Percentiles rank a stretch among this genome's conserved stretches.
Conservation (phyloP, 495 filamentous ascomycete species). For the Aspergillus bridgeri region DNA sequence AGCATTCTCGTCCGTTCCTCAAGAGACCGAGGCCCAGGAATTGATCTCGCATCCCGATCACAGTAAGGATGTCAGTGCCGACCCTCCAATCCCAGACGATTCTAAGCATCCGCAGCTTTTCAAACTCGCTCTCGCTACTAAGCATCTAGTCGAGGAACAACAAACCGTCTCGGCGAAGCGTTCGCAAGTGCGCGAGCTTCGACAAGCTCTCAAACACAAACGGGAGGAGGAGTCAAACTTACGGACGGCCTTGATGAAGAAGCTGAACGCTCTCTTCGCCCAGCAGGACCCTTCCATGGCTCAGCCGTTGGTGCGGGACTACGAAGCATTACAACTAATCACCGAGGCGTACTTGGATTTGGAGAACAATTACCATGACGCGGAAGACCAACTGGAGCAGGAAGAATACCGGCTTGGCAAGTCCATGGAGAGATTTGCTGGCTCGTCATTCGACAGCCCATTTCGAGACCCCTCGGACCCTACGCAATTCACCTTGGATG, state of each 20-base stretch:
- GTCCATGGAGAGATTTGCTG: slow-evolving; percentile 17
- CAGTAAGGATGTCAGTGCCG: not conserved
- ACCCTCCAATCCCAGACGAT: not conserved
- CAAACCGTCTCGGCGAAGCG: slow-evolving; percentile 17
- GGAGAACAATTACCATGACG: slow-evolving; percentile 24
- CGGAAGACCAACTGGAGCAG: slow-evolving; percentile 26
- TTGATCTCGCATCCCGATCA: not conserved
- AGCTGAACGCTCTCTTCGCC: slow-evolving; percentile 17
- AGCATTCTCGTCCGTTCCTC: not conserved
- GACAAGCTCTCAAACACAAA: slow-evolving; percentile 12
- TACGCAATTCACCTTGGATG: not conserved
- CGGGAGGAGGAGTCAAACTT: slow-evolving; percentile 17
- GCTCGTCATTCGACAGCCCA: not conserved
- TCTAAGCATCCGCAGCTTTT: slow-evolving; percentile 3
- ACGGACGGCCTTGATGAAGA: slow-evolving; percentile 10
- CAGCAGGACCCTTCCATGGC: not conserved
- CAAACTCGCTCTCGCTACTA: slow-evolving; percentile 3
- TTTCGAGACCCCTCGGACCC: not conserved
- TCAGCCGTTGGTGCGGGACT: slow-evolving; percentile 6
- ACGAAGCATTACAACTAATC: slow-evolving; percentile 15
- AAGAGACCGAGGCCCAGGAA: not conserved
- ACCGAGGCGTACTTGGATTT: slow-evolving; percentile 19
- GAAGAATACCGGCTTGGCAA: slow-evolving; percentile 23
- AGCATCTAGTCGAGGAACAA: slow-evolving; percentile 9
- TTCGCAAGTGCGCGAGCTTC: slow-evolving; percentile 17